Evolutionary conservation across 805 yeast species (phyloP).

Genomic region (Lipomyces mesembrius): DNA sequence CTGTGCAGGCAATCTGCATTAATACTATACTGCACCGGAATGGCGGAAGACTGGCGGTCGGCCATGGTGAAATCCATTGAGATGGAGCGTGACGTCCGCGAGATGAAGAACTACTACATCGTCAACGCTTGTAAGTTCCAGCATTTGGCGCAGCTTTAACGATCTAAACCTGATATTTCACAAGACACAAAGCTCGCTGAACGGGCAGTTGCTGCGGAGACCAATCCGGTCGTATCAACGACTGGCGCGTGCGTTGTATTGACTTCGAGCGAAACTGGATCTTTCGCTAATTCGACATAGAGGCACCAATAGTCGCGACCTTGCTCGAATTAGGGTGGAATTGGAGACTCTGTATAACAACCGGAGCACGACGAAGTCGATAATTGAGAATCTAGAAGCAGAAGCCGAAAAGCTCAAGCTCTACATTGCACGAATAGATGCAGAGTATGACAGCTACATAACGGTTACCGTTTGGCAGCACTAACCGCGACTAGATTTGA

Average conservation of each 20-base stretch:
- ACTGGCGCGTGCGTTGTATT: constrained; percentile 12
- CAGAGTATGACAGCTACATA: constrained; percentile 14
- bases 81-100: constrained; percentile 37
- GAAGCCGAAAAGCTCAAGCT: constrained; percentile 9
- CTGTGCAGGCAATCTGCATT: neutral
- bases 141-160: neutral
- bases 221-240: neutral
- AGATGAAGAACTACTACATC: constrained; percentile 30
- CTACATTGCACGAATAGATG: constrained; percentile 20
- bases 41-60: constrained; percentile 21
- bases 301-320: neutral
- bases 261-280: neutral
- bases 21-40: neutral
- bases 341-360: constrained; percentile 34
- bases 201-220: constrained; percentile 33
- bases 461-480: neutral
- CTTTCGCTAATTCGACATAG: neutral
- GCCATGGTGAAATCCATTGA: constrained; percentile 14
- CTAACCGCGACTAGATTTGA: constrained; percentile 10
- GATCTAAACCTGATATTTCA: neutral
- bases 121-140: constrained; percentile 35
- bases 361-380: constrained; percentile 28
- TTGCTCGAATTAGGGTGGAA: constrained; percentile 10
- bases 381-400: constrained; percentile 18
- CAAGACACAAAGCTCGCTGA: constrained; percentile 25